Evolutionary conservation across 164 flowering plant genomes (phyloP).

Genomic region (Macadamia tetraphylla): DNA sequence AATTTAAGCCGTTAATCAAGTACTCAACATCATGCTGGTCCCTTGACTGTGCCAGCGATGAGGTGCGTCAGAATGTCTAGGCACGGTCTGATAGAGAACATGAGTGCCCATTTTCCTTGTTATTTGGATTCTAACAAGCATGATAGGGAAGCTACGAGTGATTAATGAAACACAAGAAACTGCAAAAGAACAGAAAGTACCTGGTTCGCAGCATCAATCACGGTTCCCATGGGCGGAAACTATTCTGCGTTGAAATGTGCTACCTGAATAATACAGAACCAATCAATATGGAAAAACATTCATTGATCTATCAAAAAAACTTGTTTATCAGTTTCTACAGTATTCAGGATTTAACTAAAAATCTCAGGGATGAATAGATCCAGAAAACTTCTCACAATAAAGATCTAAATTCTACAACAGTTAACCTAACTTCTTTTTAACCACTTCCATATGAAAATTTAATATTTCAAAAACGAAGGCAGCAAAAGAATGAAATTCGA

Average conservation of each 20-base stretch:
- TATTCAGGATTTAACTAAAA: neutral
- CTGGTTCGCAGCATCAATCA: conserved; percentile 34
- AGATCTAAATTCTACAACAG: too few species aligned
- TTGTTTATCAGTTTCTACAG: neutral
- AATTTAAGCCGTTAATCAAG: too few species aligned
- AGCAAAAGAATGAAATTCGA: too few species aligned
- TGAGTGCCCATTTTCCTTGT: too few species aligned
- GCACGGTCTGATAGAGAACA: too few species aligned
- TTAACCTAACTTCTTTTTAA: neutral
- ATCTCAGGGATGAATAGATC: neutral
- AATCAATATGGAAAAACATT: neutral
- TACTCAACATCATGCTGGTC: too few species aligned
- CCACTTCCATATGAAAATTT: too few species aligned
- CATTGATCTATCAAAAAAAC: neutral
- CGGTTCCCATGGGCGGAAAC: conserved; percentile 40
- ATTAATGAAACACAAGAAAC: neutral
- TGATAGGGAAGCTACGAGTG: neutral
- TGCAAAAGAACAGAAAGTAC: conserved; percentile 18
- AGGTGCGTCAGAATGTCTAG: too few species aligned
- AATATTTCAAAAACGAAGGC: too few species aligned
- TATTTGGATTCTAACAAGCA: too few species aligned
- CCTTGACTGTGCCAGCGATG: too few species aligned
- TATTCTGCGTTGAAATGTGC: neutral
- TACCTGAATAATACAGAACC: conserved; percentile 18
- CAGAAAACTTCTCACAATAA: too few species aligned